Base-by-base conservation (phyloP, 1,284 basidiomycete genomes). In the Cryptococcus sp. region DNA sequence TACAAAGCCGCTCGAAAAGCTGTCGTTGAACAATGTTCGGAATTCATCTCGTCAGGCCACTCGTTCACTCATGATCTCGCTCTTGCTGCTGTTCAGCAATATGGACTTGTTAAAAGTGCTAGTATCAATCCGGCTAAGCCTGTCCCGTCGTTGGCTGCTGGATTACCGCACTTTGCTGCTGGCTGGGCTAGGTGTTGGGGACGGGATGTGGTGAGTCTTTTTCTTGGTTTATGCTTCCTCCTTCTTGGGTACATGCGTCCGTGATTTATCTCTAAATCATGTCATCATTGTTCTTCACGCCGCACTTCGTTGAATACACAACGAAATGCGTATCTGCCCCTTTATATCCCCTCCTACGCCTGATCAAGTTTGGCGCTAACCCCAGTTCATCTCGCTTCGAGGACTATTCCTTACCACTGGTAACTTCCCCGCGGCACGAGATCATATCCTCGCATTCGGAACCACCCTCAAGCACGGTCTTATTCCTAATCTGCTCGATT, bases 151-250 rank as follows among this genome's bases (percentile, higher is more conserved):
- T 79, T 97, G 24, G 91, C 93, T 2, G 92, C 92, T n/a, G 93
- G 93, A 19, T 76, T 97, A 24, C 91, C 93, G 11, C 92, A 97
- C 76, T 97, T 97, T 66, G 79, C 88, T 2, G 77, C 86, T 7
- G 85, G 85, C 5, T 97, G 93, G 92, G 91, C 91, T 14, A 81
- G 92, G 45, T 91, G 88, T 67, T 97, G 93, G 93, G 92, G 93
- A n/a, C 83, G 92, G 36, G 92, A 97, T 72, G 89, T 94, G 21
- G 66, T 68, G 45, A 54, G 68, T 71, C 28, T 13, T 24, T 46
- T 43, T 24, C 41, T 23, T 43, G 3, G 21, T 11, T 28, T 28
- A 5, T 11, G 4, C 11, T 28, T 11, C 28, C 28, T 28, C 28
- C 28, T 11, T n/a, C n/a, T n/a, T n/a, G n/a, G n/a, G n/a, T n/a